These are phyloP conservation scores for Trifolium repens DNA, from an alignment of 306 rosid genomes.

Conservation along the genomic window DNA sequence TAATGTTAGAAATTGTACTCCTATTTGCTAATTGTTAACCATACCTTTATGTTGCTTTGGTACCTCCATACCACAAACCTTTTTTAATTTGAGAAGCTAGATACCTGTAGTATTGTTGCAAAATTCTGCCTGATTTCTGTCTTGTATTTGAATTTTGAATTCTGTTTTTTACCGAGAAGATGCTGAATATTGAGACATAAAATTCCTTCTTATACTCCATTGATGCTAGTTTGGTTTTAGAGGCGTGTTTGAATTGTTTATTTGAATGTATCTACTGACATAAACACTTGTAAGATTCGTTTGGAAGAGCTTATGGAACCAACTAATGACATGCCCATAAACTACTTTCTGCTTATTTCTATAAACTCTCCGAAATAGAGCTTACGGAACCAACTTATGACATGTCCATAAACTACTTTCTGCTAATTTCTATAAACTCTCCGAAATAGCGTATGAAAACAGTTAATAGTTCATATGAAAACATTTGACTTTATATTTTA, in stretches of 20 bases:
- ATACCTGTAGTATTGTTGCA: too few relatives aligned
- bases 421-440: background rate
- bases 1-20: background rate
- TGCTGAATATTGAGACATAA: background rate
- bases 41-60: background rate
- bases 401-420: background rate
- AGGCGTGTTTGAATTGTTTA: background rate
- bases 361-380: background rate
- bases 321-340: background rate
- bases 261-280: background rate
- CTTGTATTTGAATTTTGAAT: slow-evolving; percentile 20
- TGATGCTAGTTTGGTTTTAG: slow-evolving; percentile 39
- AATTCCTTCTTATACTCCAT: slow-evolving; percentile 12
- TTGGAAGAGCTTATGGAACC: background rate
- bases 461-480: background rate
- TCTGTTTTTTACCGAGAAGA: slow-evolving; percentile 22
- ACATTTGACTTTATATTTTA: background rate
- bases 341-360: background rate
- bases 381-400: background rate
- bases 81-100: slow-evolving; percentile 24
- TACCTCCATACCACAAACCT: background rate
- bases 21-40: background rate
- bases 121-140: background rate
- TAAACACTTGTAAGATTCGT: background rate
- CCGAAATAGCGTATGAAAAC: background rate